phyloP scores from a whole-genome alignment of 2,329 filamentous ascomycete species.

The Aaosphaeria arxii region DNA sequence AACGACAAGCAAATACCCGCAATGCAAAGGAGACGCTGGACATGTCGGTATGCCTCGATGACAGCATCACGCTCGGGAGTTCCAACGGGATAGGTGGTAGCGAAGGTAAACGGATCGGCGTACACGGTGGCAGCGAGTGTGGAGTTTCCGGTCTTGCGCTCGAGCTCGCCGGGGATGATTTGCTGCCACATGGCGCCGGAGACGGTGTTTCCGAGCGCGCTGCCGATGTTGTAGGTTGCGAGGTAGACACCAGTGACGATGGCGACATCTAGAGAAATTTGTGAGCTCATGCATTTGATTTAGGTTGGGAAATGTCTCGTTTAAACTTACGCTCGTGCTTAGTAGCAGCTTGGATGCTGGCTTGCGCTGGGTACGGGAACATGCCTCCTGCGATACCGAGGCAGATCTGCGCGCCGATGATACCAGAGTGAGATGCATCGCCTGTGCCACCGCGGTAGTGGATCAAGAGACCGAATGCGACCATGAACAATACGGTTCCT shows the following conservation, averaged over 20 bases:
- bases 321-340: constrained; percentile 41
- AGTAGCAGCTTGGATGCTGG: constrained; percentile 50
- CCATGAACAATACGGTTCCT: constrained; percentile 60
- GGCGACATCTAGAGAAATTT: constrained; percentile 46
- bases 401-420: constrained; percentile 63
- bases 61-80: constrained; percentile 44
- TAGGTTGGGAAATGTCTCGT: not conserved
- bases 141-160: constrained; percentile 33
- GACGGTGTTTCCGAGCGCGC: constrained; percentile 58
- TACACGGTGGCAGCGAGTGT: constrained; percentile 41
- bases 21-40: constrained; percentile 49
- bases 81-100: constrained; percentile 40
- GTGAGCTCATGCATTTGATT: not conserved
- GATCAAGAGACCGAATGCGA: constrained; percentile 65
- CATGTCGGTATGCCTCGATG: constrained; percentile 44
- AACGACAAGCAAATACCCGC: constrained; percentile 49
- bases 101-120: constrained; percentile 41
- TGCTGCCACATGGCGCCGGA: constrained; percentile 64
- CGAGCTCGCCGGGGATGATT: constrained; percentile 43
- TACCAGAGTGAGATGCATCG: constrained; percentile 48
- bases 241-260: constrained; percentile 64
- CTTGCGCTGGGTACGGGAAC: constrained; percentile 55
- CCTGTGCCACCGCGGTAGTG: constrained; percentile 56
- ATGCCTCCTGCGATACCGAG: constrained; percentile 63
- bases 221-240: constrained; percentile 62